phyloP scores from a whole-genome alignment of 768 basidiomycete species.

The Suillus occidentalis region DNA sequence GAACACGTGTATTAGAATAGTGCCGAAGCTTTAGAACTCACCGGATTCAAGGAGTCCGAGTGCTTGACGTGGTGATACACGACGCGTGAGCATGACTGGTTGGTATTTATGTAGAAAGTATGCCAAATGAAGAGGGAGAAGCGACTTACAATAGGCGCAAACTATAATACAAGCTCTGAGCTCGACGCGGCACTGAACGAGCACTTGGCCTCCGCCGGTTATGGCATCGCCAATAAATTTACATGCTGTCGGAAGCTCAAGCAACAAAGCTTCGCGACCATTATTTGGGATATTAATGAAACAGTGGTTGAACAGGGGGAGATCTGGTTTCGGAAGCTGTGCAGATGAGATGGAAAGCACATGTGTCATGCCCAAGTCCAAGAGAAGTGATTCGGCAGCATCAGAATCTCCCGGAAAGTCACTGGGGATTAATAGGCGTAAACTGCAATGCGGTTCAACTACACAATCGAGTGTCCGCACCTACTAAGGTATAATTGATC shows the following conservation, averaged over 20 bases:
- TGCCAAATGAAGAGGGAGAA: background rate
- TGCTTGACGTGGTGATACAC: slow-evolving; percentile 40
- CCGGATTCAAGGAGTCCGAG: slow-evolving; percentile 43
- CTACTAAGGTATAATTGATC: slow-evolving; percentile 53
- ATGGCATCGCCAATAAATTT: slow-evolving; percentile 46
- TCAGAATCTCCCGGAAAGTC: slow-evolving; percentile 57
- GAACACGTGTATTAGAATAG: background rate
- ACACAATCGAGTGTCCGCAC: slow-evolving; percentile 23
- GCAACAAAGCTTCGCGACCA: slow-evolving; percentile 41
- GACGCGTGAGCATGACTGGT: slow-evolving; percentile 48
- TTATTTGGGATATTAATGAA: slow-evolving; percentile 44
- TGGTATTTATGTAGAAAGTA: background rate
- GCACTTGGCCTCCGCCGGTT: slow-evolving; percentile 42
- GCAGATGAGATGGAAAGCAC: slow-evolving; percentile 56
- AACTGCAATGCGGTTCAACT: background rate
- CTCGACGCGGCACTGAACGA: slow-evolving; percentile 57
- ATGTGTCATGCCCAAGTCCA: slow-evolving; percentile 54
- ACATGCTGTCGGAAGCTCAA: slow-evolving; percentile 47
- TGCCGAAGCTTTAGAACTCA: slow-evolving; percentile 18
- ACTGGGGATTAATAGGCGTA: slow-evolving; percentile 28
- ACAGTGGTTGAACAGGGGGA: slow-evolving; percentile 36
- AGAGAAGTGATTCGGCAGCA: slow-evolving; percentile 49
- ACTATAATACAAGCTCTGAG: slow-evolving; percentile 52
- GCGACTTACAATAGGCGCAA: slow-evolving; percentile 50
- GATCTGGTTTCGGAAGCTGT: slow-evolving; percentile 35